Conservation (phyloP, 2,329 filamentous ascomycete genomes). For the Penicillium paneum region DNA sequence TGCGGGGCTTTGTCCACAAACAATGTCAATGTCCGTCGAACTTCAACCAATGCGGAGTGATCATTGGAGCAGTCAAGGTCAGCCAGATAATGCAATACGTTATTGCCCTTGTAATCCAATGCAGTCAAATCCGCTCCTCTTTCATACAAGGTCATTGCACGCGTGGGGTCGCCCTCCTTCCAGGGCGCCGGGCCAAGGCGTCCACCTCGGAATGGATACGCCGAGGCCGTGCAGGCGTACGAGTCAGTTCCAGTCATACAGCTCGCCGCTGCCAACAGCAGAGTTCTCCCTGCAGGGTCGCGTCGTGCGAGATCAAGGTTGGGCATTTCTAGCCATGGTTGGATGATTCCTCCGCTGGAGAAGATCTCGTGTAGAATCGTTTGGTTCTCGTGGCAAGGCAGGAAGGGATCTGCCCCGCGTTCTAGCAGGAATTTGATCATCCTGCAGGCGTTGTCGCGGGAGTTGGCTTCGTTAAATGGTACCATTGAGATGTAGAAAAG, state of each 20-base stretch:
- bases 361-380: constrained; percentile 15
- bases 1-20: constrained; percentile 4
- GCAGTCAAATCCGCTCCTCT: constrained; percentile 6
- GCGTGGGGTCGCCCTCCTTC: constrained; percentile 5
- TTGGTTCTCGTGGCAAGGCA: constrained; percentile 1
- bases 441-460: constrained; percentile 10
- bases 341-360: constrained; percentile 13
- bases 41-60: background rate
- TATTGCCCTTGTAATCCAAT: constrained; percentile 1
- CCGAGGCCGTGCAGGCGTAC: constrained; percentile 3
- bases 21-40: background rate
- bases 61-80: background rate
- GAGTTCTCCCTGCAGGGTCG: constrained; percentile 13
- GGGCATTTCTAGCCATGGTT: constrained; percentile 13
- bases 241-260: constrained; percentile 7
- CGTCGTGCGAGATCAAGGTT: constrained; percentile 15
- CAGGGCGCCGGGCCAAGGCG: background rate
- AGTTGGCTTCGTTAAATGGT: constrained; percentile 16
- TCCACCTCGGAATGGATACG: constrained; percentile 1
- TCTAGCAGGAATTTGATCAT: constrained; percentile 14
- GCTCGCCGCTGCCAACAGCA: constrained; percentile 14
- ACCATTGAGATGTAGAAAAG: constrained; percentile 18
- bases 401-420: constrained; percentile 18
- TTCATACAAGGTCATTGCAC: constrained; percentile 9
- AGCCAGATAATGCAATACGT: constrained; percentile 7